Conservation (phyloP, 192 early-diverging fungal species). For the Backusella westeae region DNA sequence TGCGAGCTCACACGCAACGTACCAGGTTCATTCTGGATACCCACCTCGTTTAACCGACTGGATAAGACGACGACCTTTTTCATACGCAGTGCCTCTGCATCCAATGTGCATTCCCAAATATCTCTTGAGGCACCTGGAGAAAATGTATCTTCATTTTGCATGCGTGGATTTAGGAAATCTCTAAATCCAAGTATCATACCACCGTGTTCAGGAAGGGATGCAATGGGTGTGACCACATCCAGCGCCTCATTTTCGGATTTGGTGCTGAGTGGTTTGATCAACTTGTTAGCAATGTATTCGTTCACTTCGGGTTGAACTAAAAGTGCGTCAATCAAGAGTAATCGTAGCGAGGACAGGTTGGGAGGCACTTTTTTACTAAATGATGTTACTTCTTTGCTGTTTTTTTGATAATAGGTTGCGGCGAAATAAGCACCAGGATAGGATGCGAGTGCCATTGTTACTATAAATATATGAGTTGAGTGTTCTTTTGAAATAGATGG, state of each 20-base stretch:
- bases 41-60: constrained; percentile 13
- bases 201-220: constrained; percentile 70
- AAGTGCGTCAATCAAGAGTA: constrained; percentile 62
- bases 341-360: constrained; percentile 57
- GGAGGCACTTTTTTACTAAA: constrained; percentile 55
- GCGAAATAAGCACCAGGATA: constrained; percentile 63
- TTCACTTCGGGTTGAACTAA: constrained; percentile 59
- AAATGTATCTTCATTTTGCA: constrained; percentile 2
- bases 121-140: constrained; percentile 33
- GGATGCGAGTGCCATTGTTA: constrained; percentile 65
- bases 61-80: constrained; percentile 63
- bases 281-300: constrained; percentile 44
- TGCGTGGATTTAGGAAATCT: constrained; percentile 48
- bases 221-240: constrained; percentile 60
- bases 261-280: constrained; percentile 44
- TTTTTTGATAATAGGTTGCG: constrained; percentile 53
- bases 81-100: constrained; percentile 60
- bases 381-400: constrained; percentile 46
- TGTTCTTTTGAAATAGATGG: too few relatives aligned
- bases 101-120: constrained; percentile 64
- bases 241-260: constrained; percentile 25
- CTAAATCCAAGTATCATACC: constrained; percentile 69
- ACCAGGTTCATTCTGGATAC: constrained; percentile 27
- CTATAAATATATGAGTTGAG: constrained; percentile 20
- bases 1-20: constrained; percentile 45